Base-by-base conservation (phyloP, 75 land plant genomes). In the Selaginella tamariscina region DNA sequence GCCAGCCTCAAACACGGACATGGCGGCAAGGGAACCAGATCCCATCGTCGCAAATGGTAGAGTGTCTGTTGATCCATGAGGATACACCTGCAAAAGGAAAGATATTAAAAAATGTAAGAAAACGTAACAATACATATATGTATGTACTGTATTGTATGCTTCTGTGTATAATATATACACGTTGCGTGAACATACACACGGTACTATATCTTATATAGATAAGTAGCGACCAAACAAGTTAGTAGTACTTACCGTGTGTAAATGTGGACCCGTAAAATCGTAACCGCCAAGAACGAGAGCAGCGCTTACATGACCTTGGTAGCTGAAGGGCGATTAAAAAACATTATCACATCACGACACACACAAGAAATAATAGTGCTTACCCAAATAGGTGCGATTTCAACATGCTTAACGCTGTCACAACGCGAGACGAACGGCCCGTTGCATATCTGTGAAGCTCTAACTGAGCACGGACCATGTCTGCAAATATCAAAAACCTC, bases 41-140 rank as follows among this genome's bases (percentile, higher is more conserved):
- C 91, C 99, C 91, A 94, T 94, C 8, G 96, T 94, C n/a, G 99
- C 96, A 82, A 82, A 87, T 33, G 96, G 99, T 21, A 94, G 79
- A 9, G 96, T 87, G 65, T 94, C 91, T 31, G 91, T 87, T 56
- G 99, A 87, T 32, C 99, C 96, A 83, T 94, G 96, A 21, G 99
- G 99, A 65, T 89, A 94, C n/a, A 94, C 87, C 99, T 94, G 74
- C n/a, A n/a, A n/a, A n/a, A n/a, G n/a, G n/a, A n/a, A n/a, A n/a
- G n/a, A n/a, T n/a, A n/a, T n/a, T n/a, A n/a, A n/a, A n/a, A n/a
- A n/a, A n/a, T n/a, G n/a, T n/a, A n/a, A n/a, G n/a, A n/a, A n/a
- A n/a, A n/a, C n/a, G n/a, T n/a, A n/a, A n/a, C n/a, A n/a, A n/a
- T n/a, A n/a, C n/a, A n/a, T n/a, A n/a, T n/a, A n/a, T n/a, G n/a